Base-by-base conservation (phyloP, 352 stramenopile genomes). In the Phytopythium cucurbitacearum region DNA sequence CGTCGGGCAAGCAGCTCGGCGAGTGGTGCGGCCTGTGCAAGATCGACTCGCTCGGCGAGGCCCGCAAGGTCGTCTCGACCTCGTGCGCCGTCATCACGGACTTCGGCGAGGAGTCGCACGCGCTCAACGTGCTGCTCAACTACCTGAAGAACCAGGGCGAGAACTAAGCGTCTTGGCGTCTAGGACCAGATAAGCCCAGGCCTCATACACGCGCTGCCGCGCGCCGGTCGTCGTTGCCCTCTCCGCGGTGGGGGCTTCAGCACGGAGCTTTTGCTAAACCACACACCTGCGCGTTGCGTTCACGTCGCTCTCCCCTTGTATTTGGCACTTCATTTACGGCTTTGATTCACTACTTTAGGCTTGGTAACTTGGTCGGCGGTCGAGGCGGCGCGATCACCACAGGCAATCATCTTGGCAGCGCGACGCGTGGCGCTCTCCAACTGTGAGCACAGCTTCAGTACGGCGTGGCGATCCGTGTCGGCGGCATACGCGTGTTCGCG, bases 1-100 rank as follows among this genome's bases (percentile, higher is more conserved):
- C 89, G 15, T 90, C 82, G 64, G 90, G 95, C 63, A 98, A 99
- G 84, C 92, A 99, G 65, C 85, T 99, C 48, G 98, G 97, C 73
- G 95, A 99, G 76, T 99, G 95, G 96, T 98, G 94, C 66, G 98
- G 98, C 65, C 90, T 99, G 60, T 98, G 94, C 88, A 99, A 99
- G 87, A 95, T 99, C 69, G 94, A 99, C 78, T 77, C 76, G 53
- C 86, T 98, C 56, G 97, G 97, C 49, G 90, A 98, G 69, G 91
- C 97, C 54, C 97, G 95, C 73, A 99, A 99, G 93, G 97, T 98
- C 52, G 97, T 99, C 35, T 97, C 94, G 49, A 99, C 95, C 51
- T 99, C 95, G 56, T 98, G 92, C 74, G 95, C 95, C 57, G 97
- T 99, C 62, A 97, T 99, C 69, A 99, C 97, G 48, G 97, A 99